Evolutionary conservation across 768 basidiomycete genomes (phyloP).

Genomic region (Fibroporia radiculosa): DNA sequence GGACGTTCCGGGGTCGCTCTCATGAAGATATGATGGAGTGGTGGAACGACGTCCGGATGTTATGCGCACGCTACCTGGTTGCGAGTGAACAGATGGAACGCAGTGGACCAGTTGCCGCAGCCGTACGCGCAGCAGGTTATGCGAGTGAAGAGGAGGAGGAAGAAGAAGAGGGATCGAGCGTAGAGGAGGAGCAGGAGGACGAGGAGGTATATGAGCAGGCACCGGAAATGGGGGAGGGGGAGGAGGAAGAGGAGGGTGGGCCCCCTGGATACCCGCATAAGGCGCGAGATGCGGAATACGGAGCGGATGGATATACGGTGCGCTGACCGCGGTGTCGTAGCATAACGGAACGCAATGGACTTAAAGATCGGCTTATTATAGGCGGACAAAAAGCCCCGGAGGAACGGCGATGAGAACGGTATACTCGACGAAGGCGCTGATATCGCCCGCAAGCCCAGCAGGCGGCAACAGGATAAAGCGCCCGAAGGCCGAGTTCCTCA

Average conservation of each 20-base stretch:
- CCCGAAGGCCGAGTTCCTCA: conserved; percentile 48
- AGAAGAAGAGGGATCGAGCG: conserved; percentile 54
- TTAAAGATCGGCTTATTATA: conserved; percentile 16
- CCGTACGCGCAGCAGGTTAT: conserved; percentile 86
- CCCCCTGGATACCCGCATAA: conserved; percentile 58
- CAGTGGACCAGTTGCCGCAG: conserved; percentile 86
- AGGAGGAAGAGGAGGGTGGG: conserved; percentile 35
- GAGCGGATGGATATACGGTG: conserved; percentile 23
- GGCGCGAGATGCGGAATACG: conserved; percentile 31
- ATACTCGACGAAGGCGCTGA: conserved; percentile 23
- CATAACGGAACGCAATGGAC: conserved; percentile 1
- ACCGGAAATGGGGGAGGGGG: conserved; percentile 34
- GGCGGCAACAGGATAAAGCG: conserved; percentile 67
- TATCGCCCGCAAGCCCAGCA: conserved; percentile 39
- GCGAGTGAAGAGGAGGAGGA: conserved; percentile 69
- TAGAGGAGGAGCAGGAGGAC: conserved; percentile 38
- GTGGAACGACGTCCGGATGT: conserved; percentile 97
- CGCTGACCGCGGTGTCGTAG: conserved; percentile 6
- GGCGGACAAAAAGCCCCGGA: conserved; percentile 39
- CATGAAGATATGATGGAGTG: conserved; percentile 99
- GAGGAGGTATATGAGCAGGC: conserved; percentile 43
- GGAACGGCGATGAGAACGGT: conserved; percentile 13
- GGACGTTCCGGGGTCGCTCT: conserved; percentile 83
- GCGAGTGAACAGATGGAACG: conserved; percentile 92
- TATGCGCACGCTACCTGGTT: conserved; percentile 89